These are phyloP conservation scores for Akanthomyces muscarius DNA, from an alignment of 2,329 filamentous ascomycete species.

Conservation along the genomic window DNA sequence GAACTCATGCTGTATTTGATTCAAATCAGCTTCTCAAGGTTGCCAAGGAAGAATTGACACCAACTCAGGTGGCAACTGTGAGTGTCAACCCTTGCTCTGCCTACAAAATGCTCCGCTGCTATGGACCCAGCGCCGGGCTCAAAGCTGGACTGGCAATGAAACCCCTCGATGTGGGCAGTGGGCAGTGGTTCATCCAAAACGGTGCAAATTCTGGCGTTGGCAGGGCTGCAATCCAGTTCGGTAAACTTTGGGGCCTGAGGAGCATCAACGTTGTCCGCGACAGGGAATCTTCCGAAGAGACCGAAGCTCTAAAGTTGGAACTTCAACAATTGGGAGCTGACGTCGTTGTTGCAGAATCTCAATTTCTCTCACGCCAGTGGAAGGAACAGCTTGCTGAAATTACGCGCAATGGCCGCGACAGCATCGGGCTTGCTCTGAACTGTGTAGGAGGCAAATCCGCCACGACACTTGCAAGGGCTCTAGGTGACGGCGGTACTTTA, in stretches of 20 bases:
- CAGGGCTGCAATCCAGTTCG: conserved; percentile 85
- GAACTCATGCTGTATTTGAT: conserved; percentile 76
- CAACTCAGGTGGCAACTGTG: conserved; percentile 80
- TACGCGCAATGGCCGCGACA: conserved; percentile 67
- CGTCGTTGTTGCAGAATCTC: conserved; percentile 52
- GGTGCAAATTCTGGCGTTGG: conserved; percentile 94
- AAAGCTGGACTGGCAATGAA: conserved; percentile 43
- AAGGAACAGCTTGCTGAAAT: conserved; percentile 56
- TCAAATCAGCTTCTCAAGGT: conserved; percentile 61
- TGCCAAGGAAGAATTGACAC: conserved; percentile 64
- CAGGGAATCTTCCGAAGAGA: conserved; percentile 60
- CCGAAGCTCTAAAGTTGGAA: conserved; percentile 54
- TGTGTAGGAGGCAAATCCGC: conserved; percentile 90
- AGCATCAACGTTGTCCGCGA: conserved; percentile 87
- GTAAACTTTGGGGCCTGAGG: conserved; percentile 77
- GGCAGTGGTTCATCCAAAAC: conserved; percentile 96
- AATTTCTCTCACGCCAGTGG: conserved; percentile 58
- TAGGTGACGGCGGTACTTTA: conserved; percentile 66
- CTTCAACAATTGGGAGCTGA: conserved; percentile 53
- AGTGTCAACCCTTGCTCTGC: conserved; percentile 92
- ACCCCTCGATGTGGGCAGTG: conserved; percentile 43
- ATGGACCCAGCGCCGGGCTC: conserved; percentile 48
- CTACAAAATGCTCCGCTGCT: conserved; percentile 87
- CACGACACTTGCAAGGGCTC: conserved; percentile 69
- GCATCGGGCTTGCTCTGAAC: conserved; percentile 77